These are phyloP conservation scores for Mycosarcoma mackinlayi DNA, from an alignment of 1,284 basidiomycete genomes.

Conservation along the genomic window DNA sequence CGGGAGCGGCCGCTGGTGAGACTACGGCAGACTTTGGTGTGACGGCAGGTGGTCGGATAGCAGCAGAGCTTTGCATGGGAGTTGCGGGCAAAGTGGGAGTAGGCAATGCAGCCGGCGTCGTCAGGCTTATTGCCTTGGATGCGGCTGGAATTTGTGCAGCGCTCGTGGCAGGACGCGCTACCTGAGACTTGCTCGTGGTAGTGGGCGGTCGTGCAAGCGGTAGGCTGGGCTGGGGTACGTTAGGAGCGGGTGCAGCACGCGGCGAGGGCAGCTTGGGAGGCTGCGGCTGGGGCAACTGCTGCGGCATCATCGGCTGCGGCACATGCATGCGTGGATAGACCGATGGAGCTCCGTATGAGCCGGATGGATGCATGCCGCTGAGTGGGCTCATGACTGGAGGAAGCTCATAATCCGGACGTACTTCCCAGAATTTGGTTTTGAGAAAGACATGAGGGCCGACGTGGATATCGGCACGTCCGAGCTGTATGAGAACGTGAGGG, in stretches of 20 bases:
- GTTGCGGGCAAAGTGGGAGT: constrained; percentile 32
- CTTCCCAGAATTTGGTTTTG: constrained; percentile 63
- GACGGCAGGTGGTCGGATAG: constrained; percentile 7
- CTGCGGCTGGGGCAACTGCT: constrained; percentile 28
- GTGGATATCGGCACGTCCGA: constrained; percentile 60
- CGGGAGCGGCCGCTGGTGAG: not conserved
- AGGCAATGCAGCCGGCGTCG: constrained; percentile 15
- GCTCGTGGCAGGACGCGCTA: constrained; percentile 18
- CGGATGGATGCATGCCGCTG: constrained; percentile 23
- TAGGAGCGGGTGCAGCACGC: constrained; percentile 14
- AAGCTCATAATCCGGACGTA: constrained; percentile 50
- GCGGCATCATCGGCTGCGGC: constrained; percentile 21
- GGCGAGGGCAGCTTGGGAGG: constrained; percentile 31
- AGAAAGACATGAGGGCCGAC: constrained; percentile 61
- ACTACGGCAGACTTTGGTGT: constrained; percentile 11
- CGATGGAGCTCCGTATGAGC: constrained; percentile 13
- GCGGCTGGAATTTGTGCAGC: constrained; percentile 5
- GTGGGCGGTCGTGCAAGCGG: constrained; percentile 22
- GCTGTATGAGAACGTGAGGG: constrained; percentile 55
- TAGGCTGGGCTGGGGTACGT: constrained; percentile 21
- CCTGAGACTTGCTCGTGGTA: constrained; percentile 5
- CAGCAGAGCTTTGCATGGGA: constrained; percentile 16
- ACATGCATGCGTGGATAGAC: constrained; percentile 13
- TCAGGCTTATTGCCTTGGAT: not conserved
- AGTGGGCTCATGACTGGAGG: constrained; percentile 22